Evolutionary conservation across 2,329 filamentous ascomycete genomes (phyloP).

Genomic region (Colletotrichum sp.): DNA sequence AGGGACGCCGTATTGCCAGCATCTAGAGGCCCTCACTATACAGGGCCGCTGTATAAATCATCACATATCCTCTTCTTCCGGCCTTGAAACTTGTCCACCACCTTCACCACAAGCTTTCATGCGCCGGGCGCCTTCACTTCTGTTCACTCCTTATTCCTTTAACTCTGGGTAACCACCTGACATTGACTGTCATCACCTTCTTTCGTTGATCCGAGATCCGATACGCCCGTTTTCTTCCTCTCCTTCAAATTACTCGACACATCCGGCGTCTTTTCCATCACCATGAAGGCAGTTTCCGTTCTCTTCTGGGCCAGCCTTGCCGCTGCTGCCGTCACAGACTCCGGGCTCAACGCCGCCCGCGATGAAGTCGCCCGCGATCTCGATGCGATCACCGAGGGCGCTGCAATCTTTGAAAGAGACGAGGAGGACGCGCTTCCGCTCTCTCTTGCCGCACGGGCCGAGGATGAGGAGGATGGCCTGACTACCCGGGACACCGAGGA

Average conservation of each 20-base stretch:
- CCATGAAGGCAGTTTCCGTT: constrained; percentile 10
- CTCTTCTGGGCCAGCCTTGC: constrained; percentile 5
- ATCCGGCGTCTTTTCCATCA: not conserved
- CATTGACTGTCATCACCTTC: not conserved
- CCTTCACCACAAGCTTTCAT: not conserved
- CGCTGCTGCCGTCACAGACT: not conserved
- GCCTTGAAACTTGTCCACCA: not conserved
- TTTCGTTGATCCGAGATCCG: not conserved
- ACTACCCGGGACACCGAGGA: not conserved
- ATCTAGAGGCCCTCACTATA: not conserved
- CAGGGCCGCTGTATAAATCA: not conserved
- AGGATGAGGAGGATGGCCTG: not conserved
- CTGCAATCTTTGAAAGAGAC: not conserved
- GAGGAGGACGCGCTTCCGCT: not conserved
- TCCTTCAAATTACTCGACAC: not conserved
- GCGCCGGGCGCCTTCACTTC: not conserved
- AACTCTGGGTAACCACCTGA: not conserved
- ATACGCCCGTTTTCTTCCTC: not conserved
- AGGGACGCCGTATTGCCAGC: not conserved
- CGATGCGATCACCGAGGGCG: not conserved
- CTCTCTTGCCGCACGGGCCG: not conserved
- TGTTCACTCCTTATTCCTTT: not conserved
- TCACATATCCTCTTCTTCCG: not conserved
- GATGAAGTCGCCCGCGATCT: not conserved
- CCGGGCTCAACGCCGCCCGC: not conserved